Conservation (phyloP, 2,329 filamentous ascomycete species). For the Cladosporium sp. region DNA sequence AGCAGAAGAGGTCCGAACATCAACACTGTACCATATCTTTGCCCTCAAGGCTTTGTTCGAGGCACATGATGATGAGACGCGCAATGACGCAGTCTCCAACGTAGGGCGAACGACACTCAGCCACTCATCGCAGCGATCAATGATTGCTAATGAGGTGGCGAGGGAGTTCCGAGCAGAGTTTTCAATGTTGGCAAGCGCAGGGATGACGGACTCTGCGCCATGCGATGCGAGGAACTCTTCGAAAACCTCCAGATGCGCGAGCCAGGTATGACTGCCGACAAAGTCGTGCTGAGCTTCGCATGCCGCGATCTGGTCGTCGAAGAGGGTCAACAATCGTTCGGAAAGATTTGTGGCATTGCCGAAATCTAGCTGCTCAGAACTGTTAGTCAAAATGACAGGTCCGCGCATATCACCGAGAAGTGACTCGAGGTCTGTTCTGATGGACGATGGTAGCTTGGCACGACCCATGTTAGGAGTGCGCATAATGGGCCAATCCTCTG, state of each 20-base stretch:
- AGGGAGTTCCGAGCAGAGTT: neutral
- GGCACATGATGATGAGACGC: neutral
- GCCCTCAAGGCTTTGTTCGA: constrained; percentile 50
- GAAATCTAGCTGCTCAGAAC: neutral
- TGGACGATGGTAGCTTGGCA: neutral
- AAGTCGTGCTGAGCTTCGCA: constrained; percentile 78
- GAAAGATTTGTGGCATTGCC: neutral
- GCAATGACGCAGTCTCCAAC: neutral
- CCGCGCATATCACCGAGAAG: neutral
- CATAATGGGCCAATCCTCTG: neutral
- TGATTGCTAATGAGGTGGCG: neutral
- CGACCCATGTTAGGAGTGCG: neutral
- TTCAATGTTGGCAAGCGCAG: neutral
- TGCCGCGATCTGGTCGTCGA: constrained; percentile 70
- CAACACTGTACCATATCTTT: constrained; percentile 98
- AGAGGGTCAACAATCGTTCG: constrained; percentile 40
- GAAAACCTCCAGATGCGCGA: constrained; percentile 17
- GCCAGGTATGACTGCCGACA: constrained; percentile 70
- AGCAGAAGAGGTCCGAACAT: constrained; percentile 82
- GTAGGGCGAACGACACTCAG: neutral
- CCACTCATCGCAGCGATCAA: constrained; percentile 2
- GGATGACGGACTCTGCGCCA: neutral
- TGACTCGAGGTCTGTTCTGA: neutral
- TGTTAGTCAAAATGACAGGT: neutral
- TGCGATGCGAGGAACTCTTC: neutral